Conservation (phyloP, 1,284 basidiomycete genomes). For the Tilletiopsis washingtonensis region DNA sequence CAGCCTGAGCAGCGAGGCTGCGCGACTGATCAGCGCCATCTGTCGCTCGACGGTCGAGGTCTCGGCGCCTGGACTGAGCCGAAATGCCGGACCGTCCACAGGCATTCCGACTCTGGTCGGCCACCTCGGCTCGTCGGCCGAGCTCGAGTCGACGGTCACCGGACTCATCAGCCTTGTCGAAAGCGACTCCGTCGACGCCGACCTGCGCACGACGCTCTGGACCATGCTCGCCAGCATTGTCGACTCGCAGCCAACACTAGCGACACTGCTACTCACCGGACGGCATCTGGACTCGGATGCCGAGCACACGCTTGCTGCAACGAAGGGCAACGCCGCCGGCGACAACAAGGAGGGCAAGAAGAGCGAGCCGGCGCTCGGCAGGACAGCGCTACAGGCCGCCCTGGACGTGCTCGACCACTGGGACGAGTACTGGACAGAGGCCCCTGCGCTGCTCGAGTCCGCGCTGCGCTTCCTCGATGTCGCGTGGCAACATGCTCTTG, state of each 20-base stretch:
- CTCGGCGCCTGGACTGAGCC: slow-evolving; percentile 2
- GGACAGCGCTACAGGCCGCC: slow-evolving; percentile 51
- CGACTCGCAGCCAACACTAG: slow-evolving; percentile 78
- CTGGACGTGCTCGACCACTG: slow-evolving; percentile 59
- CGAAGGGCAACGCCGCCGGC: slow-evolving; percentile 16
- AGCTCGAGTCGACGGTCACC: slow-evolving; percentile 31
- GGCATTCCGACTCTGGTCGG: no score
- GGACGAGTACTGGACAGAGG: slow-evolving; percentile 65
- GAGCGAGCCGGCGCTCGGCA: slow-evolving; percentile 13
- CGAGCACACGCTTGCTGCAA: slow-evolving; percentile 21
- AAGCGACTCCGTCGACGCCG: slow-evolving; percentile 58
- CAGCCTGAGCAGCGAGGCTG: slow-evolving; percentile 25
- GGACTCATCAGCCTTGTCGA: slow-evolving; percentile 28
- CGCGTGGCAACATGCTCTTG: slow-evolving; percentile 73
- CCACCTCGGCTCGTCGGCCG: slow-evolving; percentile 42
- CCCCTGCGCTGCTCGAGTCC: slow-evolving; percentile 67
- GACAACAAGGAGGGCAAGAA: no score
- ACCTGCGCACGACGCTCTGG: slow-evolving; percentile 68
- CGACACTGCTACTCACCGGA: slow-evolving; percentile 69
- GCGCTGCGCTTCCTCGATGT: slow-evolving; percentile 70
- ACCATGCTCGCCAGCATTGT: slow-evolving; percentile 71
- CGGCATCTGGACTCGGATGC: slow-evolving; percentile 52
- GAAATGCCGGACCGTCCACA: no score
- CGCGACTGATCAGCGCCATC: slow-evolving; percentile 27
- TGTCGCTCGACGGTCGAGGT: slow-evolving; percentile 15